Evolutionary conservation across 106 monocot genomes (phyloP), one percentile per base, ranked within the genome.

Genomic region (Chionographis japonica): DNA sequence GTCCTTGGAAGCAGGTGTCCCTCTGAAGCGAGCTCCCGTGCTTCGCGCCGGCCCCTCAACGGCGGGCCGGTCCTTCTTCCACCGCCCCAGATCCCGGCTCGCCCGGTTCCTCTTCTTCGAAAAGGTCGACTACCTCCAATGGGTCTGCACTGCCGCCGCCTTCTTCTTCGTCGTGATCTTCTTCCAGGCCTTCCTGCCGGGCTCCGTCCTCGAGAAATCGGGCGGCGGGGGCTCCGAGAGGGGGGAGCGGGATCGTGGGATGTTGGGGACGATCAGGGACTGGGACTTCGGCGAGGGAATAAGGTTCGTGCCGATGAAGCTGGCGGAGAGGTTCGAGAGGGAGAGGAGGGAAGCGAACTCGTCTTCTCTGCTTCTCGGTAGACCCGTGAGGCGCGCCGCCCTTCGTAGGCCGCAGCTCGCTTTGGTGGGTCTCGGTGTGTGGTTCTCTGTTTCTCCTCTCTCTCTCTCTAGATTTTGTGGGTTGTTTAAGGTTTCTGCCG

Each of bases 281-380:
- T 50, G 80, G 72, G 90, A 89, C n/a, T 85, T 80, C 17, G 85
- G 86, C 36, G 90, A 83, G 46, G 90, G 85, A 38, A 83, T 90
- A 50, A 49, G 56, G 66, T 90, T 86, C 66, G 58, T 66, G 63
- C 90, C 90, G 35, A 17, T 58, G 42, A 78, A 75, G 72, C 71
- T 90, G 65, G 38, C 78, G 61, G 77, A 80, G 80, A 86, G 62
- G 69, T 78, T 80, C 64, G 78, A 77, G 75, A 86, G 58, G 71
- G 90, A 85, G 68, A 72, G 68, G 72, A 72, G 50, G 54, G 85
- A 77, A 53, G 69, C 46, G 50, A 74, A 77, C 56, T 40, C 58
- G 37, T 60, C 70, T n/a, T 66, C 66, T 17, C 52, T 57, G 67
- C 63, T 57, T 19, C 52, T 78, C 49, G 77, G 74, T 19, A 68